Evolutionary conservation across 495 filamentous ascomycete species (phyloP).

Genomic region (Chaetomium cochliodes): DNA sequence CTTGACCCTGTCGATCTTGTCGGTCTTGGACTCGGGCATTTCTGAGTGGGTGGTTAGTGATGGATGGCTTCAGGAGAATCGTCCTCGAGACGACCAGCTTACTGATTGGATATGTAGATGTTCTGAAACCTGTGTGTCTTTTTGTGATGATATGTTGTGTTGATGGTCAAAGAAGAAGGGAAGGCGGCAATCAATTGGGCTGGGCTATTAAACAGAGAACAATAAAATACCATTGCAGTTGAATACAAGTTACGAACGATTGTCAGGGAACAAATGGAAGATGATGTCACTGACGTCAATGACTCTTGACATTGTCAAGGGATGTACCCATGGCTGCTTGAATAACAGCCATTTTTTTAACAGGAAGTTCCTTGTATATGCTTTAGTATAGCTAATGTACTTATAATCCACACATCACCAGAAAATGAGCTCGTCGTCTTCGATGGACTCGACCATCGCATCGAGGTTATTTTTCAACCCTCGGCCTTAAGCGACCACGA

Average conservation of each 20-base stretch:
- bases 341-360: no score
- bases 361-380: no score
- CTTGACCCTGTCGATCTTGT: constrained; percentile 62
- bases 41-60: constrained; percentile 6
- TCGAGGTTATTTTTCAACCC: no score
- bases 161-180: no score
- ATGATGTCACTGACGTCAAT: constrained; percentile 6
- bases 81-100: background rate
- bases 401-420: no score
- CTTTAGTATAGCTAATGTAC: no score
- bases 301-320: background rate
- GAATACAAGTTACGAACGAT: background rate
- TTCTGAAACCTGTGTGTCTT: background rate
- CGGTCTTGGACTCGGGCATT: constrained; percentile 53
- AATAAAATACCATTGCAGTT: background rate
- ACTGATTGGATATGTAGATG: background rate
- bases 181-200: no score
- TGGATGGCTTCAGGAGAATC: background rate
- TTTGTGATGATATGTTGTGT: background rate
- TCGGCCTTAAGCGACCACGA: no score
- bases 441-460: no score
- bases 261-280: background rate
- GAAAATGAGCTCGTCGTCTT: no score
- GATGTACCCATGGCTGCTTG: no score
- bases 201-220: background rate